Evolutionary conservation across 2,329 filamentous ascomycete species (phyloP), one percentile per base, ranked within the genome.

Genomic region (Epichloe sibirici): DNA sequence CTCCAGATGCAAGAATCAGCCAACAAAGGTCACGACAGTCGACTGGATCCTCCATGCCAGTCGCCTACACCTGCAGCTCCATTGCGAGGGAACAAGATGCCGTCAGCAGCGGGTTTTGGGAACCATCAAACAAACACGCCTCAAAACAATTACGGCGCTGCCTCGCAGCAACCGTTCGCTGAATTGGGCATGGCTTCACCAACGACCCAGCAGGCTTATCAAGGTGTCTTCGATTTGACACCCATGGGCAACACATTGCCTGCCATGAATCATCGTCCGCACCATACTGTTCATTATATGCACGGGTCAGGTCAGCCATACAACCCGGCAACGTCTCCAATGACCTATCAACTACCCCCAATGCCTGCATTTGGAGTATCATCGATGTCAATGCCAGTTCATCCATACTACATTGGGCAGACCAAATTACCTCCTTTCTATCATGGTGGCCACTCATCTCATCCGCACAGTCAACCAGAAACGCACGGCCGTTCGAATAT

Each of bases 351-450:
- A 35, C 62, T 67, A 56, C 56, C 64, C n/a, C 69, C 65, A 40
- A 68, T 74, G 59, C 55, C 66, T 17, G 72, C 71, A 42, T 78
- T 69, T 53, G 62, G 65, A 12, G 63, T 63, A 1, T 71, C 71
- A 53, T 58, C 63, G 25, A 67, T 76, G 58, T 61, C 66, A 15
- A 62, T 74, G 54, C 55, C 65, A 23, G 64, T 62, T 17, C 74
- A 73, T 47, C 69, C 69, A 25, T 79, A 74, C 56, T 79, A 78
- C 55, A 56, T 73, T 51, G 66, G 70, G 8, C 74, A 73, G 48
- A 69, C 73, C 44, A 71, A 71, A 35, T 67, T 73, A 56, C 60
- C 66, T n/a, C 71, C 67, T 12, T 77, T 70, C 55, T 77, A 76
- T 56, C 66, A 63, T 47, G 64, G 62, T 35, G 52, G 65, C 5